These are phyloP conservation scores for Tausonia pullulans DNA, from an alignment of 1,284 basidiomycete genomes.

Conservation along the genomic window DNA sequence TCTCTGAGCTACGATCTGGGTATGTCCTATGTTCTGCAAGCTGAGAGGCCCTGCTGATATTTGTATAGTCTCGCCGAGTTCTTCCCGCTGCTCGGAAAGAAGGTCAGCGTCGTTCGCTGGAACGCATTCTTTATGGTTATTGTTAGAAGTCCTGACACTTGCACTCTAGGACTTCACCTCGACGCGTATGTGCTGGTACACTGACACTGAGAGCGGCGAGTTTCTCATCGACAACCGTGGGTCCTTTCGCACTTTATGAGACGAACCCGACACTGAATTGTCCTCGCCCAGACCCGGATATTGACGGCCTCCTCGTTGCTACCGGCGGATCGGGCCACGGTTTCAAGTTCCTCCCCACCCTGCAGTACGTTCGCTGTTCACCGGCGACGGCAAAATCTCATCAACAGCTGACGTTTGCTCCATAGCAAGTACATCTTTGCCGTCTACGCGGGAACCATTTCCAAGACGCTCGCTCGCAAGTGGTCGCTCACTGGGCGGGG, in stretches of 20 bases:
- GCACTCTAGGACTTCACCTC: background rate
- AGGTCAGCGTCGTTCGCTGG: slow-evolving; percentile 21
- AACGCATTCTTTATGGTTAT: slow-evolving; percentile 28
- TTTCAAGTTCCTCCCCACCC: background rate
- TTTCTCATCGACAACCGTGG: slow-evolving; percentile 38
- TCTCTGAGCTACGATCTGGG: background rate
- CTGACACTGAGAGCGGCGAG: slow-evolving; percentile 36
- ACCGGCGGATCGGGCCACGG: slow-evolving; percentile 30
- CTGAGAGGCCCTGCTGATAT: background rate
- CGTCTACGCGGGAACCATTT: background rate
- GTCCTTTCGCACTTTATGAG: too few relatives aligned
- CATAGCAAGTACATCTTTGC: background rate
- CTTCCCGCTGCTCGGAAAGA: slow-evolving; percentile 32
- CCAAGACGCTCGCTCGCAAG: background rate
- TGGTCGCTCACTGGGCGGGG: background rate
- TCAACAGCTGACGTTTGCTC: background rate
- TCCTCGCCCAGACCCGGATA: slow-evolving; percentile 24
- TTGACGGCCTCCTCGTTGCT: slow-evolving; percentile 34
- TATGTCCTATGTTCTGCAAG: background rate
- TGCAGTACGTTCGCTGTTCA: too few relatives aligned
- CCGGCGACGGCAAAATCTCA: too few relatives aligned
- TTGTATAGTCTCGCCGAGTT: slow-evolving; percentile 20
- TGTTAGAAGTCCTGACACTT: background rate
- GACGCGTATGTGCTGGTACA: slow-evolving; percentile 35
- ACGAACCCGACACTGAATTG: background rate